Conservation (phyloP, 2,329 filamentous ascomycete species). For the Didymella exigua region DNA sequence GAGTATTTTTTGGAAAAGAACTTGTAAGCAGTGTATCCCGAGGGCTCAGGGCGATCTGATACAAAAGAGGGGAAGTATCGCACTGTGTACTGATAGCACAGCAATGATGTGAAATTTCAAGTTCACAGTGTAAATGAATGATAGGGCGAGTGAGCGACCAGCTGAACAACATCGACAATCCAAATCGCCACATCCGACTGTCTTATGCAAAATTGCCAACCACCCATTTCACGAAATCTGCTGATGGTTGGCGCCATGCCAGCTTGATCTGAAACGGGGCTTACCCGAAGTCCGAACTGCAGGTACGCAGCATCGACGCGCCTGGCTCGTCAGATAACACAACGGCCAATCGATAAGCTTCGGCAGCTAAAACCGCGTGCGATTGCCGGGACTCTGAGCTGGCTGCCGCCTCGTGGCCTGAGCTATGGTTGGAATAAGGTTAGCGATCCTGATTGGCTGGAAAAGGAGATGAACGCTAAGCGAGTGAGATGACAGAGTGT, state of each 20-base stretch:
- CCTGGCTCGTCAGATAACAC: conserved; percentile 13
- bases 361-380: conserved; percentile 2
- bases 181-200: not conserved
- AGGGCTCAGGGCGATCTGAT: not conserved
- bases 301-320: conserved; percentile 14
- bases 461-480: conserved; percentile 7
- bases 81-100: conserved; percentile 6
- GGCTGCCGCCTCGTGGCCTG: conserved; percentile 13
- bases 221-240: not conserved
- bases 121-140: conserved; percentile 7
- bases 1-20: not conserved
- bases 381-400: conserved; percentile 7
- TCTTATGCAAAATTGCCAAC: conserved; percentile 4
- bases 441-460: conserved; percentile 11
- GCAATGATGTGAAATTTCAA: conserved; percentile 5
- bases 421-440: conserved; percentile 1
- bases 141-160: conserved; percentile 2
- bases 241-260: conserved; percentile 9
- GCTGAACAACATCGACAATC: not conserved
- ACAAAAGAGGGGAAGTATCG: conserved; percentile 5
- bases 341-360: conserved; percentile 12
- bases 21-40: not conserved
- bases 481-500: conserved; percentile 1
- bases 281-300: conserved; percentile 18
- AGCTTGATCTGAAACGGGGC: conserved; percentile 13